These are phyloP conservation scores for Paecilomyces niveus DNA, from an alignment of 2,329 filamentous ascomycete genomes.

Conservation along the genomic window DNA sequence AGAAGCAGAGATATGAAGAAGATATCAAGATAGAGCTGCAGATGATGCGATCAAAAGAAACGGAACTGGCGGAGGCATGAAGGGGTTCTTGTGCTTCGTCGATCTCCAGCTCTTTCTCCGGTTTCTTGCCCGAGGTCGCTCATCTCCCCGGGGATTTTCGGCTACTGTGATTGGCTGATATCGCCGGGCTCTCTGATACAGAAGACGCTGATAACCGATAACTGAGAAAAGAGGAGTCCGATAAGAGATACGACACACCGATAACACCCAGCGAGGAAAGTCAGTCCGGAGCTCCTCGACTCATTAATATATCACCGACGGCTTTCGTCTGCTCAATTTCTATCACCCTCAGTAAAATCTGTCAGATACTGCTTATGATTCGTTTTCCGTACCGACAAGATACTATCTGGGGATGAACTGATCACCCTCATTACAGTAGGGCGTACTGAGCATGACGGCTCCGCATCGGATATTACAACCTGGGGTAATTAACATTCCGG, in stretches of 20 bases:
- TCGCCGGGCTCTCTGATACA: neutral
- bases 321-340: too few relatives aligned
- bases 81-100: neutral
- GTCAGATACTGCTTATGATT: too few relatives aligned
- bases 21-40: neutral
- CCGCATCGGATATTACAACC: too few relatives aligned
- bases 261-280: neutral
- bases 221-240: neutral
- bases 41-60: neutral
- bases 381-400: too few relatives aligned
- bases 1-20: neutral
- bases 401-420: too few relatives aligned
- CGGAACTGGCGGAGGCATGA: neutral
- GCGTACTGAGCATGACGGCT: too few relatives aligned
- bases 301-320: neutral
- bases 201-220: neutral
- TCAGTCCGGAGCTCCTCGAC: neutral
- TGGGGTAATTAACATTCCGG: neutral
- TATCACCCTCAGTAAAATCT: too few relatives aligned
- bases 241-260: neutral
- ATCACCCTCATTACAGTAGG: too few relatives aligned
- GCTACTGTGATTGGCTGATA: neutral
- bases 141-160: neutral
- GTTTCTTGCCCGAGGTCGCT: conserved; percentile 1
- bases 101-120: neutral